Conservation (phyloP, 2,329 filamentous ascomycete species). For the Alternaria consortialis region DNA sequence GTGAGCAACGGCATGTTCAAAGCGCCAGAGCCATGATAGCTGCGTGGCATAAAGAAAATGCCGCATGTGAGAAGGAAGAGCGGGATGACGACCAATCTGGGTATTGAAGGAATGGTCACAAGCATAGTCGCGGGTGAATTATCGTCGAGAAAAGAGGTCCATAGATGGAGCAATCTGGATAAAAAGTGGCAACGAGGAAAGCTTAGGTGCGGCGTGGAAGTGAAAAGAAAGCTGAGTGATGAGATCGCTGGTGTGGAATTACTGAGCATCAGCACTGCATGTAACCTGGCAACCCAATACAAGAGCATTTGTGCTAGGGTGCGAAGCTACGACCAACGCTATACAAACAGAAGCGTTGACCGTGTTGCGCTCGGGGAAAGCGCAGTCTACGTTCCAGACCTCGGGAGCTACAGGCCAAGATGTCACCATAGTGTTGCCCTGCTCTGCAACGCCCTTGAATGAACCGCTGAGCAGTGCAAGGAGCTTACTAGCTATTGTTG, state of each 20-base stretch:
- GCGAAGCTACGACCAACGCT: neutral
- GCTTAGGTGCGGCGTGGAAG: neutral
- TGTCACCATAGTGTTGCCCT: neutral
- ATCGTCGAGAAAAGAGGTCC: constrained; percentile 3
- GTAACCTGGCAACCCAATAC: neutral
- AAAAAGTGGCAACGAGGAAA: neutral
- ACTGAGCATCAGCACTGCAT: constrained; percentile 3
- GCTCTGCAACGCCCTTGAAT: neutral
- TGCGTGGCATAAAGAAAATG: constrained; percentile 20
- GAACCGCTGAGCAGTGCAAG: neutral
- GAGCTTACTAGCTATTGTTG: neutral
- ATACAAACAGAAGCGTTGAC: neutral
- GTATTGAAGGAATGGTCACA: constrained; percentile 21
- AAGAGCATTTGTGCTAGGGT: neutral
- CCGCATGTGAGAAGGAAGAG: constrained; percentile 22
- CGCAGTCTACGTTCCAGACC: neutral
- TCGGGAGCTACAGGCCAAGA: neutral
- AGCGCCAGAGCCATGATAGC: constrained; percentile 9
- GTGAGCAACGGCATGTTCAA: constrained; percentile 2
- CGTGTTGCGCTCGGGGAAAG: neutral
- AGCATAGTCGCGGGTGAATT: constrained; percentile 19
- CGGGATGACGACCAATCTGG: constrained; percentile 21
- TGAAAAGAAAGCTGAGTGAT: neutral
- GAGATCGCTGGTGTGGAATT: neutral
- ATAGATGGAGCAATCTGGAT: neutral